Evolutionary conservation across 805 yeast species (phyloP).

Genomic region (Nakazawaea peltata): DNA sequence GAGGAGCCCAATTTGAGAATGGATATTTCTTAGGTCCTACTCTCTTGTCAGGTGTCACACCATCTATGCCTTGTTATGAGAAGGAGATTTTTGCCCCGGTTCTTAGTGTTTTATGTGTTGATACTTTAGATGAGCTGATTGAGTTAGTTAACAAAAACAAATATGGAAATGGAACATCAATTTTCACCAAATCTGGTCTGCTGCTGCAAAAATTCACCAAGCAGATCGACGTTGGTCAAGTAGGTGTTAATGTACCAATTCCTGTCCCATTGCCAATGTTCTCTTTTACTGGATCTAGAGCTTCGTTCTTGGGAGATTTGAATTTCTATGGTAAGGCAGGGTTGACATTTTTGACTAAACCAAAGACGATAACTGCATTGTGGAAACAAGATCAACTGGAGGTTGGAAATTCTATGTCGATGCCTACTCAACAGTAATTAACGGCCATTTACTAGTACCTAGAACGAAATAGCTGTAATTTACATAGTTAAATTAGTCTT

Average conservation of each 20-base stretch:
- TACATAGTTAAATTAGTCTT: too few relatives aligned
- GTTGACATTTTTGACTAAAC: slow-evolving; percentile 60
- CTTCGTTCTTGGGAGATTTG: slow-evolving; percentile 70
- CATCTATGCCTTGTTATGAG: slow-evolving; percentile 66
- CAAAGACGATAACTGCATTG: slow-evolving; percentile 63
- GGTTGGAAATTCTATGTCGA: slow-evolving; percentile 49
- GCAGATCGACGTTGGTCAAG: slow-evolving; percentile 67
- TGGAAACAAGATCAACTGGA: slow-evolving; percentile 50
- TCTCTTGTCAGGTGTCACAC: slow-evolving; percentile 49
- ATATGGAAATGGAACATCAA: slow-evolving; percentile 67
- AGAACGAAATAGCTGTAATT: background rate
- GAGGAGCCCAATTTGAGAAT: slow-evolving; percentile 20
- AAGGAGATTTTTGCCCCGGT: slow-evolving; percentile 78
- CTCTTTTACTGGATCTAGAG: slow-evolving; percentile 71
- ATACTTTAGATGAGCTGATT: slow-evolving; percentile 62
- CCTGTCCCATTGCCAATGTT: slow-evolving; percentile 81
- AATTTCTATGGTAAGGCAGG: slow-evolving; percentile 80
- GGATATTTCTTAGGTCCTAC: slow-evolving; percentile 76
- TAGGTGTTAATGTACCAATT: slow-evolving; percentile 71
- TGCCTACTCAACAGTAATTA: slow-evolving; percentile 56
- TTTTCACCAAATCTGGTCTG: slow-evolving; percentile 64
- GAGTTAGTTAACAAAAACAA: slow-evolving; percentile 45
- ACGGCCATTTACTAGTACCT: too few relatives aligned
- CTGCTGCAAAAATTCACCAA: slow-evolving; percentile 64
- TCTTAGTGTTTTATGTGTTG: slow-evolving; percentile 51